These are phyloP conservation scores for Sporisorium exsertum DNA, from an alignment of 1,284 basidiomycete species.

Conservation along the genomic window DNA sequence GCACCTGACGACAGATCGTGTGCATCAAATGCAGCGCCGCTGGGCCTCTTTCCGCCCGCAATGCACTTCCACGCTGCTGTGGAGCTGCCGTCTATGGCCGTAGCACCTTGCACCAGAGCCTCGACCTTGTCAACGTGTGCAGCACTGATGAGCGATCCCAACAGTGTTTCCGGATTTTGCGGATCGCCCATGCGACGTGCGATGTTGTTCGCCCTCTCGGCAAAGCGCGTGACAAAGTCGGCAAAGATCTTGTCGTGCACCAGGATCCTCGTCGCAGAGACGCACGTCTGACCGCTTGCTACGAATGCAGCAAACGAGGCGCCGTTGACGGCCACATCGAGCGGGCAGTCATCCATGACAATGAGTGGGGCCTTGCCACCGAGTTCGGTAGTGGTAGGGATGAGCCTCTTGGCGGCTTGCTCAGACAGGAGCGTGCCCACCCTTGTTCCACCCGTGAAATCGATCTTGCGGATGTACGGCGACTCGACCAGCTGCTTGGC, in stretches of 20 bases:
- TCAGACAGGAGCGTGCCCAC: conserved; percentile 79
- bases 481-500: conserved; percentile 77
- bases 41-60: conserved; percentile 77
- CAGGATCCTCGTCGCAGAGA: conserved; percentile 35
- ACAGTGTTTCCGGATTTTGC: conserved; percentile 76
- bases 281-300: conserved; percentile 78
- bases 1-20: conserved; percentile 78
- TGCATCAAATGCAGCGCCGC: conserved; percentile 75
- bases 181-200: conserved; percentile 80
- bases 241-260: conserved; percentile 75
- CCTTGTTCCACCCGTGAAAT: conserved; percentile 82
- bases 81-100: conserved; percentile 35
- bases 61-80: conserved; percentile 72
- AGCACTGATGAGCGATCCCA: conserved; percentile 81
- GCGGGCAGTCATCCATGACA: conserved; percentile 80
- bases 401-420: conserved; percentile 79
- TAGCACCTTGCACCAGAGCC: conserved; percentile 73
- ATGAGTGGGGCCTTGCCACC: conserved; percentile 77
- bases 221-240: conserved; percentile 75
- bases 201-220: conserved; percentile 77
- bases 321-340: conserved; percentile 79
- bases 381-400: conserved; percentile 76
- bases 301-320: conserved; percentile 83
- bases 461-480: conserved; percentile 79
- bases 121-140: conserved; percentile 77